phyloP scores from a whole-genome alignment of 768 basidiomycete species.

The Lentinula raphanica region DNA sequence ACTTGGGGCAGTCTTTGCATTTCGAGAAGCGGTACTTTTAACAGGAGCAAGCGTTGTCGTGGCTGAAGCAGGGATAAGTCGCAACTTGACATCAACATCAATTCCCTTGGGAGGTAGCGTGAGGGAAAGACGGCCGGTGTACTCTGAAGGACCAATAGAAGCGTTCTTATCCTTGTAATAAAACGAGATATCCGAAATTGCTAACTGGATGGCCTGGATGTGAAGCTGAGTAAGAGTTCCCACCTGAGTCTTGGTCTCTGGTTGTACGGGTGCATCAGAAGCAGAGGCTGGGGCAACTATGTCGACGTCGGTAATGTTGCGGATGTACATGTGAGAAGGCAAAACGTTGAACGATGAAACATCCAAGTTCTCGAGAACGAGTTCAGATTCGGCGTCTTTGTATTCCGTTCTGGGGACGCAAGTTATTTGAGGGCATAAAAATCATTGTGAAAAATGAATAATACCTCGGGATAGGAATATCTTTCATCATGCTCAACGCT shows the following conservation, averaged over 20 bases:
- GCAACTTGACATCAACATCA: conserved; percentile 62
- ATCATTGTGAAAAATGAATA: conserved; percentile 8
- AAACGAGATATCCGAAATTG: conserved; percentile 64
- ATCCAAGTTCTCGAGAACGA: conserved; percentile 71
- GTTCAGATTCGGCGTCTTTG: conserved; percentile 61
- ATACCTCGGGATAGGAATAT: conserved; percentile 67
- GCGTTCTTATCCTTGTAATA: conserved; percentile 63
- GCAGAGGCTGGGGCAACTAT: conserved; percentile 8
- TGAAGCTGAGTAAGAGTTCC: conserved; percentile 64
- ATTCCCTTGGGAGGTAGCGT: conserved; percentile 62
- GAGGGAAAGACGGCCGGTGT: conserved; percentile 58
- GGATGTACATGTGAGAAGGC: conserved; percentile 66
- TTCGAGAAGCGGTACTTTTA: not conserved
- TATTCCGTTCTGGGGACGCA: conserved; percentile 58
- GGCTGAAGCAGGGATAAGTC: conserved; percentile 50
- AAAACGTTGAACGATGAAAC: conserved; percentile 61
- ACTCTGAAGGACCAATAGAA: conserved; percentile 47
- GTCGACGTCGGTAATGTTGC: conserved; percentile 63
- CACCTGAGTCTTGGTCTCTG: conserved; percentile 18
- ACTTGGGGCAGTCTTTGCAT: not conserved
- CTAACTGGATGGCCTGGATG: conserved; percentile 59
- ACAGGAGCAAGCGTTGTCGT: conserved; percentile 8
- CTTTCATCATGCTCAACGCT: conserved; percentile 44
- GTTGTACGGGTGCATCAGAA: not conserved
- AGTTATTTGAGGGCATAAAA: not conserved